These are phyloP conservation scores for Osmanthus fragrans DNA, from an alignment of 257 asterid genomes.

Conservation along the genomic window DNA sequence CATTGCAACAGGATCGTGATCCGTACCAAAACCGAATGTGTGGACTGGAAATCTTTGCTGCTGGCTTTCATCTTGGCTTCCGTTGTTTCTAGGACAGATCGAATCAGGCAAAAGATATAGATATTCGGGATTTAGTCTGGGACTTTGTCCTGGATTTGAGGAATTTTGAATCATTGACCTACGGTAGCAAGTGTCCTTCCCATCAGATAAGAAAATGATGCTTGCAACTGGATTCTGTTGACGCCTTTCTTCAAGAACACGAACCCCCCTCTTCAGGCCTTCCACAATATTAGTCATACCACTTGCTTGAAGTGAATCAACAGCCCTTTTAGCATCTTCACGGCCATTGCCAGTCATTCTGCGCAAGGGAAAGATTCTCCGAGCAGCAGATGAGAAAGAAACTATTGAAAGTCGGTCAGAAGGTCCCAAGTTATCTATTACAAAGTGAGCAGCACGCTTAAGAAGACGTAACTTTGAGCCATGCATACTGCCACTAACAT, in stretches of 20 bases:
- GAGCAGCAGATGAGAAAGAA: constrained; percentile 19
- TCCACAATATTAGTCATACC: constrained; percentile 28
- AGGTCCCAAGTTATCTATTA: constrained; percentile 32
- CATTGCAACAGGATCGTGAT: constrained; percentile 33
- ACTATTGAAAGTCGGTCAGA: constrained; percentile 28
- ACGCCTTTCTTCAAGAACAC: constrained; percentile 4
- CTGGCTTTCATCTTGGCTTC: neutral
- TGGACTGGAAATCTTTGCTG: constrained; percentile 26
- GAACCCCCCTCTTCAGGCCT: constrained; percentile 22
- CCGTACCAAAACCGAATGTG: constrained; percentile 36
- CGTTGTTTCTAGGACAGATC: constrained; percentile 18
- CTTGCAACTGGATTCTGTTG: constrained; percentile 24
- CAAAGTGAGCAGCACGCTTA: constrained; percentile 32
- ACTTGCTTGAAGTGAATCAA: constrained; percentile 5
- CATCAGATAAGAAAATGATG: constrained; percentile 32
- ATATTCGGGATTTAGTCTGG: constrained; percentile 18
- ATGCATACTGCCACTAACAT: constrained; percentile 35
- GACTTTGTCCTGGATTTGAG: constrained; percentile 1
- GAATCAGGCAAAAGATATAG: constrained; percentile 31
- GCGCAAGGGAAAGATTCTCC: constrained; percentile 14
- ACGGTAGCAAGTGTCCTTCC: constrained; percentile 21
- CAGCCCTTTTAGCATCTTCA: constrained; percentile 17
- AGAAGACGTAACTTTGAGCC: constrained; percentile 35
- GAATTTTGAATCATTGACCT: neutral
- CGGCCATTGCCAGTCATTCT: constrained; percentile 27